phyloP scores from a whole-genome alignment of 257 asterid genomes.

The Jacaranda copaia region DNA sequence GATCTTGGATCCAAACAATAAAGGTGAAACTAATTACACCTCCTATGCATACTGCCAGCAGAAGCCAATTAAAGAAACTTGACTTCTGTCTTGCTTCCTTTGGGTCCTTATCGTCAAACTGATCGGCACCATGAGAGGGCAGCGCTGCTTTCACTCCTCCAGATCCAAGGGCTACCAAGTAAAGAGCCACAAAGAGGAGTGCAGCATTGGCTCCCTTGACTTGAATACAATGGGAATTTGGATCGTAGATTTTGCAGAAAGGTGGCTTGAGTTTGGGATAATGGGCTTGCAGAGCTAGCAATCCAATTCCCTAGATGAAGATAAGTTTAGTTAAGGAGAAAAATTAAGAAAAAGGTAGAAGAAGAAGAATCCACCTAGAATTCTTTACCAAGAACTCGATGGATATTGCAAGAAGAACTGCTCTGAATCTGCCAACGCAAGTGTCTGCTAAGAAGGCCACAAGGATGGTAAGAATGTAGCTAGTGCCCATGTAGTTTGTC shows the following conservation, averaged over 20 bases:
- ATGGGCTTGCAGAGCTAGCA: conserved; percentile 72
- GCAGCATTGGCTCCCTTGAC: conserved; percentile 57
- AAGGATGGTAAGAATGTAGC: conserved; percentile 62
- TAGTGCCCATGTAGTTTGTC: conserved; percentile 63
- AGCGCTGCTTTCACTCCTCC: conserved; percentile 72
- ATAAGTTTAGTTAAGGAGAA: background rate
- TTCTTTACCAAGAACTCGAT: conserved; percentile 59
- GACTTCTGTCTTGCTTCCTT: conserved; percentile 61
- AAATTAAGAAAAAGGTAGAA: background rate
- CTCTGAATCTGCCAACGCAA: conserved; percentile 60
- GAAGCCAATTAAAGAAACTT: conserved; percentile 74
- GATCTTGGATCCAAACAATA: conserved; percentile 73
- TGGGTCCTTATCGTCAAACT: conserved; percentile 69
- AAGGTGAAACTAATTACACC: conserved; percentile 62
- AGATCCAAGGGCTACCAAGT: conserved; percentile 60
- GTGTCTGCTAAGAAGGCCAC: conserved; percentile 70
- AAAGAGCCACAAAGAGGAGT: conserved; percentile 57
- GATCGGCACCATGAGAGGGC: conserved; percentile 87
- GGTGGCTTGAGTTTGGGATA: conserved; percentile 60
- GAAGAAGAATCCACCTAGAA: background rate
- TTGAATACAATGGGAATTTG: conserved; percentile 46
- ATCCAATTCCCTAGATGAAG: conserved; percentile 58
- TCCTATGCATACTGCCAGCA: conserved; percentile 63
- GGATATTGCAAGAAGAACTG: conserved; percentile 49
- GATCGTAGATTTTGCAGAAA: conserved; percentile 57